Percentiles rank a stretch among this genome's conserved stretches.
Conservation (phyloP, 1,284 basidiomycete genomes). For the Lentinula novae-zelandiae region DNA sequence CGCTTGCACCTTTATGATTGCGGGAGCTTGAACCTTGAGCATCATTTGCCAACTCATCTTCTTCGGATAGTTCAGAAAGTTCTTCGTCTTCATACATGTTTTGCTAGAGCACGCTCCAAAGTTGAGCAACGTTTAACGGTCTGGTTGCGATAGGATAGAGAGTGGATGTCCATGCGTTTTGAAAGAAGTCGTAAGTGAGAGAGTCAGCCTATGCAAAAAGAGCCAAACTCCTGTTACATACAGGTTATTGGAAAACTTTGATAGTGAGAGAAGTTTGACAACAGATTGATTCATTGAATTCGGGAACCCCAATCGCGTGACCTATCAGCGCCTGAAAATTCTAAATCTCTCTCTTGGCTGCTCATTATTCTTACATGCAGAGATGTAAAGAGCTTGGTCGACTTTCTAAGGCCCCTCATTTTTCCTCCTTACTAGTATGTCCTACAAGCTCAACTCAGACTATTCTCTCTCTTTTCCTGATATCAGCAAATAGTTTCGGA, state of each 20-base stretch:
- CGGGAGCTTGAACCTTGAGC: constrained; percentile 13
- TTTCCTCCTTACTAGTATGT: constrained; percentile 9
- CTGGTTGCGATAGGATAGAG: not conserved
- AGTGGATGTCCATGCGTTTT: too few relatives aligned
- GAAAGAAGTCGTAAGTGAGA: too few relatives aligned
- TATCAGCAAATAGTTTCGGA: constrained; percentile 3
- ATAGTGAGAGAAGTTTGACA: too few relatives aligned
- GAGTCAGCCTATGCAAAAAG: too few relatives aligned
- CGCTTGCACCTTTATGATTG: not conserved
- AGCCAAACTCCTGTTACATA: too few relatives aligned
- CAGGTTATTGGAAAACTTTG: too few relatives aligned
- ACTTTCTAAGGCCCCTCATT: constrained; percentile 4
- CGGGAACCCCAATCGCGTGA: too few relatives aligned
- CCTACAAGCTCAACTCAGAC: not conserved
- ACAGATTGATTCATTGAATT: too few relatives aligned
- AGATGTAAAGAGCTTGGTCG: constrained; percentile 14
- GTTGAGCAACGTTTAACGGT: not conserved
- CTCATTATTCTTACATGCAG: constrained; percentile 6
- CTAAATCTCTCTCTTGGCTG: not conserved
- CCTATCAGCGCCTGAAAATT: too few relatives aligned
- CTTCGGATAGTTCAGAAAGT: constrained; percentile 30
- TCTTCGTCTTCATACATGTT: constrained; percentile 25
- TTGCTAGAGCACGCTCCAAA: not conserved
- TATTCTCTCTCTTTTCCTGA: not conserved
- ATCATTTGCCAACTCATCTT: constrained; percentile 12